phyloP scores from a whole-genome alignment of 2,329 filamentous ascomycete species.

The Cladophialophora psammophila region DNA sequence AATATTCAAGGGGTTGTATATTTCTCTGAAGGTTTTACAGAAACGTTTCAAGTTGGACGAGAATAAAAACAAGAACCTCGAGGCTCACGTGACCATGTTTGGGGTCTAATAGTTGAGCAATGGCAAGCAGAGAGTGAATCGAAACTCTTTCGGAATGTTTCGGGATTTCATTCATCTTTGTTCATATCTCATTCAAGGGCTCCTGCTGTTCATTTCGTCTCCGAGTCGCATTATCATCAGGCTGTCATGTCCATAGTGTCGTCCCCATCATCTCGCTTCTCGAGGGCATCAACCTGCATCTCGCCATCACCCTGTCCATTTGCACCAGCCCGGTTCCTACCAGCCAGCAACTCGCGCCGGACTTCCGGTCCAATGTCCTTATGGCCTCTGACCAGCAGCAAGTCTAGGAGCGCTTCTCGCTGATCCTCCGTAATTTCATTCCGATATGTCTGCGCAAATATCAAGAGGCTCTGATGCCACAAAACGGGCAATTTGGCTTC shows the following conservation, averaged over 20 bases:
- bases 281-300: slow-evolving; percentile 90
- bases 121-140: background rate
- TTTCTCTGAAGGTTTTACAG: background rate
- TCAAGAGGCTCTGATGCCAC: slow-evolving; percentile 92
- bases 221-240: background rate
- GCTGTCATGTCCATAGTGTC: slow-evolving; percentile 38
- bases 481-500: slow-evolving; percentile 79
- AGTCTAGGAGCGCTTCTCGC: slow-evolving; percentile 85
- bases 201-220: background rate
- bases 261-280: slow-evolving; percentile 51
- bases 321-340: slow-evolving; percentile 79
- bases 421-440: slow-evolving; percentile 97
- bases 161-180: background rate
- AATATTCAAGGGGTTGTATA: background rate
- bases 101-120: background rate
- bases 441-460: slow-evolving; percentile 92
- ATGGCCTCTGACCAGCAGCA: slow-evolving; percentile 85
- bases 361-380: slow-evolving; percentile 90
- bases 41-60: background rate
- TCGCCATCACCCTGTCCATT: slow-evolving; percentile 64
- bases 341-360: slow-evolving; percentile 83
- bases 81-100: background rate
- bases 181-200: background rate
- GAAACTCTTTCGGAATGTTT: background rate
- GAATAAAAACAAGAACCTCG: background rate